Evolutionary conservation across 129 eudicot genomes (phyloP).

Genomic region (Chrysanthemum makinoi): DNA sequence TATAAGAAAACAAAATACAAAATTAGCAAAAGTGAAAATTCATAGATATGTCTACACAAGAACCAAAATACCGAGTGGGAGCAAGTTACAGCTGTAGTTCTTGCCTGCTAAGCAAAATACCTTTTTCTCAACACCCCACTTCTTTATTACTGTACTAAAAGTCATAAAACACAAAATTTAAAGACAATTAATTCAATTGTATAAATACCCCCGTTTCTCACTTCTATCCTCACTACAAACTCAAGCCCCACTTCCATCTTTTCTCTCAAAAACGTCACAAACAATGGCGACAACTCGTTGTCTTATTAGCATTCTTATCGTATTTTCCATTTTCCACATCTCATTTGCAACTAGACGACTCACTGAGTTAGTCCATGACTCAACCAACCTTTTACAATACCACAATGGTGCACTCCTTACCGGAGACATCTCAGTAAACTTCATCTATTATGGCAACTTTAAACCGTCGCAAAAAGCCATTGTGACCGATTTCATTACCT

Average conservation of each 20-base stretch:
- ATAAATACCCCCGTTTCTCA: slow-evolving; percentile 30
- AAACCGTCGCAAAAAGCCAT: slow-evolving; percentile 36
- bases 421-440: slow-evolving; percentile 56
- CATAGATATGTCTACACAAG: too few species aligned
- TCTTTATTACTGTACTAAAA: neutral
- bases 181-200: neutral
- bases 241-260: neutral
- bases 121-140: neutral
- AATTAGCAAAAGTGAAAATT: too few species aligned
- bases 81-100: slow-evolving; percentile 20
- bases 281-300: slow-evolving; percentile 25
- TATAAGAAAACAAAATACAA: too few species aligned
- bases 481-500: slow-evolving; percentile 35
- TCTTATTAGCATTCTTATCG: slow-evolving; percentile 20
- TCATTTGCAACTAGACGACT: slow-evolving; percentile 43
- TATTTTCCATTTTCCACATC: slow-evolving; percentile 33
- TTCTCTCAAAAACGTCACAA: neutral
- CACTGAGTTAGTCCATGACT: slow-evolving; percentile 36
- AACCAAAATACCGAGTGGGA: slow-evolving; percentile 24
- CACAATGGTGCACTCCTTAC: slow-evolving; percentile 63
- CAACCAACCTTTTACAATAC: slow-evolving; percentile 49
- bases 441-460: slow-evolving; percentile 42
- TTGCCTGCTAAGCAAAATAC: slow-evolving; percentile 27
- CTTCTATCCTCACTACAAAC: slow-evolving; percentile 8
- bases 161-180: neutral